Conservation (phyloP, 2,329 filamentous ascomycete genomes). For the Clonostachys rhizophaga region DNA sequence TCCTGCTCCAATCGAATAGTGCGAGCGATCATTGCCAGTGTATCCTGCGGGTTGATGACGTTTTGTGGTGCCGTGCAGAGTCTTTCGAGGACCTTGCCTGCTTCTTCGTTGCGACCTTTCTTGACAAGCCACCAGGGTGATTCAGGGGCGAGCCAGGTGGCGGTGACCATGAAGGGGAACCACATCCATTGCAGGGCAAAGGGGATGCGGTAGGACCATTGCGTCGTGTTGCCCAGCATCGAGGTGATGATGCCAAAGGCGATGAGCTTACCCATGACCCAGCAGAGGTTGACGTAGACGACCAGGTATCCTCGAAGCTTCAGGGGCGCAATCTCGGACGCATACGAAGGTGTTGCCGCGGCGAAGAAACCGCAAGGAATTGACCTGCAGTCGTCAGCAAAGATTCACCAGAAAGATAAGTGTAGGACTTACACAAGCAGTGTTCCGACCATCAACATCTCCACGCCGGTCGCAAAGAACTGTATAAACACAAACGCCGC, state of each 20-base stretch:
- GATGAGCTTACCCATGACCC: constrained; percentile 29
- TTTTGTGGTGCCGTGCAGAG: constrained; percentile 20
- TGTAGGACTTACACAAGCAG: constrained; percentile 16
- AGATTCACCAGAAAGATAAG: too few species aligned
- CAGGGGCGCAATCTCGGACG: constrained; percentile 36
- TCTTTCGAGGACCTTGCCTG: constrained; percentile 25
- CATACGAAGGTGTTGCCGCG: constrained; percentile 40
- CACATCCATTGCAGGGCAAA: constrained; percentile 38
- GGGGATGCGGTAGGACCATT: constrained; percentile 35
- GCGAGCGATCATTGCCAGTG: constrained; percentile 43
- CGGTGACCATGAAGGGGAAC: constrained; percentile 27
- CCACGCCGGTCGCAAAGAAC: constrained; percentile 14
- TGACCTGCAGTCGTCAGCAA: constrained; percentile 18
- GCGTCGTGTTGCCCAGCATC: constrained; percentile 19
- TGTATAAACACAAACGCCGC: constrained; percentile 10
- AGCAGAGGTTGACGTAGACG: constrained; percentile 23
- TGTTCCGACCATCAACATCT: constrained; percentile 30
- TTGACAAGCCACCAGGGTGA: constrained; percentile 38
- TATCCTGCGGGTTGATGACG: constrained; percentile 24
- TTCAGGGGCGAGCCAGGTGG: constrained; percentile 30
- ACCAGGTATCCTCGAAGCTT: constrained; percentile 41
- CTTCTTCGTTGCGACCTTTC: constrained; percentile 21
- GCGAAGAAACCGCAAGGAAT: constrained; percentile 41
- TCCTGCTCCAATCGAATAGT: constrained; percentile 42
- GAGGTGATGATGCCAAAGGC: constrained; percentile 27